Conservation (phyloP, 305 asterid species). For the Plantago coronopus region DNA sequence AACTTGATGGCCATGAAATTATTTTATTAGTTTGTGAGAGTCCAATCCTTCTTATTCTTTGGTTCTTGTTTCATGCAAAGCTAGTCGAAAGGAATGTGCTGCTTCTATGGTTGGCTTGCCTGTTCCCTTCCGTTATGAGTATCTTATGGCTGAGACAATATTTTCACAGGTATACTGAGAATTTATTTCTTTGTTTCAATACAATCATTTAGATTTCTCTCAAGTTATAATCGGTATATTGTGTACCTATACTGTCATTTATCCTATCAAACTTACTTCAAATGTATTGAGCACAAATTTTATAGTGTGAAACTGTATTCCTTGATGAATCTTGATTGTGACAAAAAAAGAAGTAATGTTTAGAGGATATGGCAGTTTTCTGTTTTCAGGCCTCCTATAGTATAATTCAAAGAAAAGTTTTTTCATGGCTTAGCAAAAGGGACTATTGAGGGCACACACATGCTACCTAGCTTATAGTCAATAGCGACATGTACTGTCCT, state of each 20-base stretch:
- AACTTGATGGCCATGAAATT: not conserved
- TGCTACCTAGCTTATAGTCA: no score
- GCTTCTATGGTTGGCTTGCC: constrained; percentile 97
- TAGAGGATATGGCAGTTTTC: constrained; percentile 6
- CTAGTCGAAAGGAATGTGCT: constrained; percentile 99
- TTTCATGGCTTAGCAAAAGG: constrained; percentile 5
- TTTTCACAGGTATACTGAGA: constrained; percentile 78
- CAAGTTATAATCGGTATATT: not conserved
- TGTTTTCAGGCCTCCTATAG: constrained; percentile 8
- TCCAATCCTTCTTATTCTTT: constrained; percentile 33
- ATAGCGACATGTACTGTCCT: no score
- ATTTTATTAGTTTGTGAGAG: constrained; percentile 9
- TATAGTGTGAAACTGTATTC: constrained; percentile 1
- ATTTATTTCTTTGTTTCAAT: constrained; percentile 6
- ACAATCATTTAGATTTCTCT: not conserved
- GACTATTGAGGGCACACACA: constrained; percentile 13
- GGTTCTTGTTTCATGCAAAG: constrained; percentile 73
- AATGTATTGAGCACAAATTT: constrained; percentile 13
- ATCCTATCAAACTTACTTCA: constrained; percentile 9
- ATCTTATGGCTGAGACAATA: constrained; percentile 99
- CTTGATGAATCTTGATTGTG: constrained; percentile 10
- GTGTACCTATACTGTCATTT: not conserved
- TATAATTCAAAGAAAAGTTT: not conserved
- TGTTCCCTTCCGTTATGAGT: constrained; percentile 92
- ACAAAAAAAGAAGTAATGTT: constrained; percentile 6